A percentile compares a stretch with the other conserved stretches of the same genome.
phyloP scores from a whole-genome alignment of 768 basidiomycete genomes.

The Termitomyces heimii region DNA sequence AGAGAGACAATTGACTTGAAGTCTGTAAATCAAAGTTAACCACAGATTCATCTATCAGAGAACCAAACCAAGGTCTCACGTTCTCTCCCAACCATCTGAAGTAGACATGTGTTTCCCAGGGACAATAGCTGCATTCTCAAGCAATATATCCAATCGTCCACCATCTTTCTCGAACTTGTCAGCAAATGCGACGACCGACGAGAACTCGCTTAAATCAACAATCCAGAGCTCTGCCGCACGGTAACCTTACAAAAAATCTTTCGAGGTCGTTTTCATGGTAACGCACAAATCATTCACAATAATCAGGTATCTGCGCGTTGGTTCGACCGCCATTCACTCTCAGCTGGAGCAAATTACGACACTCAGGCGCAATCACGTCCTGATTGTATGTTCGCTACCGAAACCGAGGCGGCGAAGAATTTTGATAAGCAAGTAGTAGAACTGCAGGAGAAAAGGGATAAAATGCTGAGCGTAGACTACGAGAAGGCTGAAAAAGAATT shows the following conservation, averaged over 20 bases:
- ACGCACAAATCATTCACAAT: neutral
- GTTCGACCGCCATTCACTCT: neutral
- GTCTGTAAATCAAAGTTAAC: constrained; percentile 17
- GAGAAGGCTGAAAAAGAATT: neutral
- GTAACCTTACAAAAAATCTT: too few relatives aligned
- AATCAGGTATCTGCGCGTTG: neutral
- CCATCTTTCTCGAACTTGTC: constrained; percentile 25
- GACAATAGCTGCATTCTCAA: constrained; percentile 35
- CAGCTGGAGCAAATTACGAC: neutral
- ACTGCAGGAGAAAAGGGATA: neutral
- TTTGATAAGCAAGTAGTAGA: neutral
- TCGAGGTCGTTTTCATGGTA: neutral
- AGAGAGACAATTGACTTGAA: constrained; percentile 43
- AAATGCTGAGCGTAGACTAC: too few relatives aligned
- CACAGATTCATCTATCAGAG: neutral
- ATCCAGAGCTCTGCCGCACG: constrained; percentile 32
- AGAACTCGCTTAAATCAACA: constrained; percentile 35
- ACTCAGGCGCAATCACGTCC: neutral
- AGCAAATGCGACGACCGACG: constrained; percentile 33
- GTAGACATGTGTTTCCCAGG: constrained; percentile 18
- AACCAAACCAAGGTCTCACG: constrained; percentile 20
- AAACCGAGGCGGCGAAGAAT: neutral
- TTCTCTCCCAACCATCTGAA: constrained; percentile 39
- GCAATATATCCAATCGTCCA: constrained; percentile 34
- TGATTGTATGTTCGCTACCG: neutral